Evolutionary conservation across 225 moss, liverwort and hornwort species (phyloP), one percentile per base, ranked within the genome.

Genomic region (Physcomitrellopsis africana): DNA sequence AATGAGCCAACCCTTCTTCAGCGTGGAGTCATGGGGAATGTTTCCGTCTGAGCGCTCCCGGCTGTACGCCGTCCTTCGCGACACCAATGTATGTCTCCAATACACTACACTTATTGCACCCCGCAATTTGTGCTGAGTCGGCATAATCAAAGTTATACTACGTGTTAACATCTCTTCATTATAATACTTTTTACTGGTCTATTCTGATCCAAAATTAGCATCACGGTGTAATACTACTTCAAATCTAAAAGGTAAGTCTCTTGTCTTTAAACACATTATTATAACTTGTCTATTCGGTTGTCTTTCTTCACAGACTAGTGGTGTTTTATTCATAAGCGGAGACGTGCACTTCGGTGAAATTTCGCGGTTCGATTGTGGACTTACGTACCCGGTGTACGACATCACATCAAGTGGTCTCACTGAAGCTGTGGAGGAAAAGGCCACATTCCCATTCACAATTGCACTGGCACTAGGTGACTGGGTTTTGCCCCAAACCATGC

Each of bases 301-400:
- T 37, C 32, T 37, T 7, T 37, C 32, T 37, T 72, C 60, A 32
- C 89, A 96, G 94, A 82, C 74, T 19, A 89, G 92, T 70, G 96
- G 94, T 80, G 91, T 93, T 17, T 76, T 94, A 0, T 93, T 97
- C 71, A 63, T 97, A 47, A 94, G 96, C 55, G 96, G 96, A 26
- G 92, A 97, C 68, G 92, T 97, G 53, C 96, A 97, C 80, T 97
- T 94, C 75, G 84, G 94, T 76, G 96, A 97, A 82, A 97, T 97
- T 77, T 12, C 73, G 41, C 94, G 94, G 65, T 94, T 83, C 61
- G 94, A 97, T 82, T 97, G 96, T 85, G 92, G 86, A 52, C 85
- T 90, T 73, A 69, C 80, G 11, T 97, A 97, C 67, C 92, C 92
- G 32, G 66, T 94, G 49, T 93, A 91, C 47, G 96, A 97, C 69